Base-by-base conservation (phyloP, 257 asterid species). In the Echium plantagineum region DNA sequence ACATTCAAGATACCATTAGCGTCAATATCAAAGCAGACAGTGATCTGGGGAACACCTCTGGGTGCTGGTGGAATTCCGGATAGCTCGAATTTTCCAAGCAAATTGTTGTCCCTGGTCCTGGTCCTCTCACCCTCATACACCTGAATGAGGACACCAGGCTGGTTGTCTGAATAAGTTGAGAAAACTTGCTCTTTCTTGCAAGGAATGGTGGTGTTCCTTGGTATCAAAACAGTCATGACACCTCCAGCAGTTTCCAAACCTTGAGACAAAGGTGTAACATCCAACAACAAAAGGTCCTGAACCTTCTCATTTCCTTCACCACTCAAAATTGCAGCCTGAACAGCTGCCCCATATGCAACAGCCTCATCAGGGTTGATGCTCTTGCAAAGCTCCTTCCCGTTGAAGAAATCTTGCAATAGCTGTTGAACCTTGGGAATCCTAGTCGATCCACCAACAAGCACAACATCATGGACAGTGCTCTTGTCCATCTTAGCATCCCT, bases 1-100 rank as follows among this genome's bases (percentile, higher is more conserved):
- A 82, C 89, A 2, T 82, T 82, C 22, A 82, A 53, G 18, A 82
- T 82, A 60, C 89, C 89, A 17, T 82, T 79, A 54, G 89, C 89
- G 17, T 82, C 89, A 3, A 82, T 82, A 58, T 82, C 89, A 1
- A 82, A 82, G 77, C 89, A 79, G 4, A 82, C 89, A 0, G 85
- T 79, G 51, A 82, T 82, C 71, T 82, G 89, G n/a, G 89, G 89
- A 15, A 82, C 89, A 10, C 49, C 49, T 42, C 49, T 42, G 15
- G 49, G 49, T 15, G 49, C 49, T 42, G 49, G 49, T 42, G 49
- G 49, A 10, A 42, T 42, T 10, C 49, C 49, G 2, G 49, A 42
- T 3, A 42, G 17, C 49, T 42, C 49, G 12, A 42, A 42, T 42
- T 42, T 42, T 2, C 49, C 49, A 13, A 42, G 49, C 16, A 42